Conservation (phyloP, 805 yeast genomes). For the Saccharomycopsis schoenii region DNA sequence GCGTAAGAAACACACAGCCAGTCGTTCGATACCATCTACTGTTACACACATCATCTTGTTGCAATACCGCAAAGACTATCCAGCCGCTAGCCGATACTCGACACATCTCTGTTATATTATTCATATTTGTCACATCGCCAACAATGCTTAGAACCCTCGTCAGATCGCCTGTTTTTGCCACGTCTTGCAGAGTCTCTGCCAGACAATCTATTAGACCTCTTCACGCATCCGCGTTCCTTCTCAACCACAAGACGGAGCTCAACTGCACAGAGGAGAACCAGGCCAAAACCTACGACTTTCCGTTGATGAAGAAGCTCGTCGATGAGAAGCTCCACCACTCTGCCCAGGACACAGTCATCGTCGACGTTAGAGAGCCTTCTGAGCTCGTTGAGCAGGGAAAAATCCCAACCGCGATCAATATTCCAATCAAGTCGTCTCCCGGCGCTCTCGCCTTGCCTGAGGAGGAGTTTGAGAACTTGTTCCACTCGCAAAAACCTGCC, state of each 20-base stretch:
- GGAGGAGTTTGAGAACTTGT: slow-evolving; percentile 71
- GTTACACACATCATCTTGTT: no score
- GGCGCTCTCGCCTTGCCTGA: slow-evolving; percentile 76
- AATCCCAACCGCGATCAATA: slow-evolving; percentile 76
- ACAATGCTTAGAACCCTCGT: neutral
- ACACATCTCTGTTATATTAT: no score
- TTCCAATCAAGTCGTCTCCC: slow-evolving; percentile 85
- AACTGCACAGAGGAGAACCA: slow-evolving; percentile 7
- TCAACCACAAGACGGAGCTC: neutral
- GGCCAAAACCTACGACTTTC: slow-evolving; percentile 44
- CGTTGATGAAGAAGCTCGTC: slow-evolving; percentile 42
- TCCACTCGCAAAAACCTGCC: slow-evolving; percentile 75
- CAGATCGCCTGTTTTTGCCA: neutral
- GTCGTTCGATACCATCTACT: no score
- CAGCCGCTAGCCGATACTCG: no score
- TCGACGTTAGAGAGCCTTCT: slow-evolving; percentile 89
- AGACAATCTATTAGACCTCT: slow-evolving; percentile 1
- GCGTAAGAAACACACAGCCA: no score
- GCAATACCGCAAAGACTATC: no score
- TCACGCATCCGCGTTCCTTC: neutral
- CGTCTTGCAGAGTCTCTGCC: neutral
- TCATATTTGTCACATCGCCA: no score
- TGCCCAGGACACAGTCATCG: slow-evolving; percentile 40
- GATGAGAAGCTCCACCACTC: slow-evolving; percentile 28
- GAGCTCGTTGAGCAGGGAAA: slow-evolving; percentile 59